Conservation (phyloP, 768 basidiomycete genomes). For the Clitopilus hobsonii region DNA sequence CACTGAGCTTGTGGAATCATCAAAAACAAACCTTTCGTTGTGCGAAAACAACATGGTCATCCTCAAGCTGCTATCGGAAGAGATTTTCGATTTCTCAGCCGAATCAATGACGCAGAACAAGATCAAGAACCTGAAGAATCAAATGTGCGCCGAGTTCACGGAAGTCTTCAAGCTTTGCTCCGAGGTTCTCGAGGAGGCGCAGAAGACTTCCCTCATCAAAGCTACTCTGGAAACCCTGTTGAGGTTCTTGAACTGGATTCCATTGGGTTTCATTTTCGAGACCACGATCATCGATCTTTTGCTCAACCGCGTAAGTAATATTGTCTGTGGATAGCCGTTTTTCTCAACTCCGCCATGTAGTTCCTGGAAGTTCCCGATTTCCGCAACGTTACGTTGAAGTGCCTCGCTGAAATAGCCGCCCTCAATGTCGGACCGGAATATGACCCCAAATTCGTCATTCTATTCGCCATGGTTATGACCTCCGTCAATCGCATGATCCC, state of each 20-base stretch:
- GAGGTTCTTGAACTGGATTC: constrained; percentile 98
- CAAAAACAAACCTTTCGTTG: constrained; percentile 90
- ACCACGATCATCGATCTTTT: constrained; percentile 95
- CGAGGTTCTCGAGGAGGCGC: constrained; percentile 95
- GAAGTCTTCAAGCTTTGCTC: constrained; percentile 98
- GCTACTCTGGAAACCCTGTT: constrained; percentile 93
- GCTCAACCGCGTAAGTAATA: constrained; percentile 72
- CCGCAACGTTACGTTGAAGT: constrained; percentile 95
- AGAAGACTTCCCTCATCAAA: constrained; percentile 90
- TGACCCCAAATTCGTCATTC: constrained; percentile 94
- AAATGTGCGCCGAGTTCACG: constrained; percentile 95
- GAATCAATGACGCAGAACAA: constrained; percentile 98
- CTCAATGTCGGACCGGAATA: constrained; percentile 95
- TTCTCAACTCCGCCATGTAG: constrained; percentile 33
- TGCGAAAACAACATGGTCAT: constrained; percentile 99
- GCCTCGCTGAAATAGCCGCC: constrained; percentile 93
- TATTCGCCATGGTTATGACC: constrained; percentile 99
- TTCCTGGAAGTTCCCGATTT: constrained; percentile 97
- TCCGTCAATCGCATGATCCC: constrained; percentile 96
- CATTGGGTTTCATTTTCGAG: constrained; percentile 97
- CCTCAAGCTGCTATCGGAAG: constrained; percentile 93
- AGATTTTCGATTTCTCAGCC: constrained; percentile 98
- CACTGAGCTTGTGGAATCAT: constrained; percentile 93
- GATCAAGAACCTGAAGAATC: constrained; percentile 95
- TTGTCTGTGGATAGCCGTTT: background rate